Base-by-base conservation (phyloP, 345 rosid genomes). In the Euphorbia tirucalli region DNA sequence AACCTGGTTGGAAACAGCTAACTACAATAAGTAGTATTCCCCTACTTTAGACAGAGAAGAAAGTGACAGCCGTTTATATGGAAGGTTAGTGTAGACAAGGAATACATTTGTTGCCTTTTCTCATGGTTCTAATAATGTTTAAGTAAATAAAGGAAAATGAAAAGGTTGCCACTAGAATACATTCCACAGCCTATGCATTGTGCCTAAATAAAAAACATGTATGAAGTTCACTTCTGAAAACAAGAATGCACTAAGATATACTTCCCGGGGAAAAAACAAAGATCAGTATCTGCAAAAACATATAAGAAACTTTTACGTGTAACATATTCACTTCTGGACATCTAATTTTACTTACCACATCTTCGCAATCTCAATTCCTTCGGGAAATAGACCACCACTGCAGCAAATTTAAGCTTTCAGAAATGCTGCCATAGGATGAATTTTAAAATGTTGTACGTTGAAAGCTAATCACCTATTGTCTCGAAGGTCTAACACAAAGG, bases 381-480 rank as follows among this genome's bases (percentile, higher is more conserved):
- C 97, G 0, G 98, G 98, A 71, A 94, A 94, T 61, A 89, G 88
- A 69, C 98, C 98, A 6, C 98, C 97, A 41, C 98, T 94, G 95
- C 90, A 87, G 74, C 75, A 82, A 85, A 82, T 48, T 77, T 50
- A 71, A 73, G 77, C 69, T 32, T 71, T 85, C 81, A 81, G 85
- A 83, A 68, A 79, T 28, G 80, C 44, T 63, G 61, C 65, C 74
- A 74, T 67, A 66, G 61, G 61, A 54, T 46, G 31, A 64, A 78
- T 35, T 68, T 74, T 54, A 61, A 49, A 73, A 76, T 61, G 27
- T 73, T 70, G 65, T 6, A 65, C 68, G 62, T 60, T 35, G 32
- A 74, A 76, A 75, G 76, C 64, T 69, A 78, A 79, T 87, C n/a
- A 94, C 98, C 98, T 90, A 70, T 94, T 94, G 75, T 94, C 97